Conservation (phyloP, 495 filamentous ascomycete genomes). For the Aspergillus avenaceus region DNA sequence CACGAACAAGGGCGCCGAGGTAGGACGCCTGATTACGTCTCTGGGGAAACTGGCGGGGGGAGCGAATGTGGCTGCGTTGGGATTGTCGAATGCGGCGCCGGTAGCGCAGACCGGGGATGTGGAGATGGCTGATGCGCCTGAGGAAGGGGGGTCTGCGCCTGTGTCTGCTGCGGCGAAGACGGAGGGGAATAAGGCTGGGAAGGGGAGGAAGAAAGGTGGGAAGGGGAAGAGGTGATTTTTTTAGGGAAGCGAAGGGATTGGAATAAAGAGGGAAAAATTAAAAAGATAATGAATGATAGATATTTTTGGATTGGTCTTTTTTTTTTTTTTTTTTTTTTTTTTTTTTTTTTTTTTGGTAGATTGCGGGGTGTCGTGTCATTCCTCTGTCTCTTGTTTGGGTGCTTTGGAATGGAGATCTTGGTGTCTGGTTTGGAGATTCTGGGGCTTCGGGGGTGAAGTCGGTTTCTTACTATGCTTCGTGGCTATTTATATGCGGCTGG, state of each 20-base stretch:
- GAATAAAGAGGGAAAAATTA: neutral
- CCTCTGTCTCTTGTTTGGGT: too few species aligned
- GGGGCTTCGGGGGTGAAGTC: too few species aligned
- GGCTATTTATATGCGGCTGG: too few species aligned
- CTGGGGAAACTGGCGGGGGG: slow-evolving; percentile 62
- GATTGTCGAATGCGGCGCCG: slow-evolving; percentile 26
- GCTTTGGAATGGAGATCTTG: too few species aligned
- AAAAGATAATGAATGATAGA: too few species aligned
- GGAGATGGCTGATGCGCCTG: slow-evolving; percentile 36
- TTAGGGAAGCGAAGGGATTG: too few species aligned
- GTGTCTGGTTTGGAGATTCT: too few species aligned
- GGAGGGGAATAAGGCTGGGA: slow-evolving; percentile 10
- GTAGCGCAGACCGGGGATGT: slow-evolving; percentile 24
- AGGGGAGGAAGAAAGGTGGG: slow-evolving; percentile 19
- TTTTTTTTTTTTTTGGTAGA: too few species aligned
- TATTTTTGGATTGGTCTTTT: too few species aligned
- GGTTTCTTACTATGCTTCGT: too few species aligned
- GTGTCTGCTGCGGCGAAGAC: slow-evolving; percentile 5
- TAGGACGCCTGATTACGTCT: slow-evolving; percentile 70
- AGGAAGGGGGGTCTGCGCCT: slow-evolving; percentile 9
- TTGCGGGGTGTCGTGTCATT: too few species aligned
- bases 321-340: too few species aligned
- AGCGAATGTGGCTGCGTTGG: slow-evolving; percentile 58
- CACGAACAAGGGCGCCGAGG: slow-evolving; percentile 88
- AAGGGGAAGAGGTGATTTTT: slow-evolving; percentile 29